Percentiles rank a stretch among this genome's conserved stretches.
Evolutionary conservation across 768 basidiomycete genomes (phyloP).

Genomic region (Cystofilobasidium bisporidii): DNA sequence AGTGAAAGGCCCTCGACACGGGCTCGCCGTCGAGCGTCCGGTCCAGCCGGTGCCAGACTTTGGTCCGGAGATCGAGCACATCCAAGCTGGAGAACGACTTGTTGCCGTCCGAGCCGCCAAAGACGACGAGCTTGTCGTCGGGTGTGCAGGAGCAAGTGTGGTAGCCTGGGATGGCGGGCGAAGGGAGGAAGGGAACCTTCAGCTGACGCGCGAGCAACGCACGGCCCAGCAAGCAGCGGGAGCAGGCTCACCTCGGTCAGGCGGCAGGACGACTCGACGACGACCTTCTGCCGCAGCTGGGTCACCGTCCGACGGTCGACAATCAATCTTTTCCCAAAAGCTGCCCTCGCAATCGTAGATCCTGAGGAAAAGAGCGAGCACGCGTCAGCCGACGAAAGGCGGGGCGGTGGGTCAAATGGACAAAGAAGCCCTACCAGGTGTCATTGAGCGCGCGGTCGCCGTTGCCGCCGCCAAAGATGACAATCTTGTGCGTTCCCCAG

Average conservation of each 20-base stretch:
- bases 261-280: neutral
- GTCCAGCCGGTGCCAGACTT: conserved; percentile 9
- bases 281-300: neutral
- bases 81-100: conserved; percentile 83
- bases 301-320: neutral
- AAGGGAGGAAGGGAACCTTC: no score
- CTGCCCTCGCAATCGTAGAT: conserved; percentile 52
- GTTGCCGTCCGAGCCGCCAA: conserved; percentile 84
- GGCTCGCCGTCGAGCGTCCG: conserved; percentile 1
- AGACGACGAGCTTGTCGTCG: conserved; percentile 71
- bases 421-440: conserved; percentile 49
- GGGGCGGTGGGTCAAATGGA: no score
- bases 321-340: neutral
- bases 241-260: neutral
- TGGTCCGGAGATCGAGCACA: conserved; percentile 58
- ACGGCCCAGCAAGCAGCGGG: neutral
- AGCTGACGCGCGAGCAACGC: no score
- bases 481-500: conserved; percentile 58
- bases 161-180: conserved; percentile 49
- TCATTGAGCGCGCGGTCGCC: conserved; percentile 83
- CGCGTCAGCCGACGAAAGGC: no score
- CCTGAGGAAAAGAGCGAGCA: neutral
- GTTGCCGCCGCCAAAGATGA: conserved; percentile 89
- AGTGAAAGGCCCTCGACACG: conserved; percentile 7
- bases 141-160: conserved; percentile 78